phyloP scores from a whole-genome alignment of 2,329 filamentous ascomycete genomes.

The Pyrenochaeta sp. region DNA sequence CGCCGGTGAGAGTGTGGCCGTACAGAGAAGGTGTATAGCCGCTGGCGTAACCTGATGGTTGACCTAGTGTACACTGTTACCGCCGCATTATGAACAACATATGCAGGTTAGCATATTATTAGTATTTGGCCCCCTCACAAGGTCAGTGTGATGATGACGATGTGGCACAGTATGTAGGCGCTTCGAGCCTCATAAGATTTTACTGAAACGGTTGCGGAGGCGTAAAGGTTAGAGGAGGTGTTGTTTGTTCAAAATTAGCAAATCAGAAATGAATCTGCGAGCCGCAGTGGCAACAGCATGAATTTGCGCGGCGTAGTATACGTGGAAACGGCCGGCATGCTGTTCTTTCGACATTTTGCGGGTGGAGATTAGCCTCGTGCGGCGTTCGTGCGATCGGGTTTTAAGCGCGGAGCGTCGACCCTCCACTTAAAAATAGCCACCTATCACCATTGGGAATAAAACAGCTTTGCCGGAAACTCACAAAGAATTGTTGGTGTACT shows the following conservation, averaged over 20 bases:
- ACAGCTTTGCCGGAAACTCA: conserved; percentile 17
- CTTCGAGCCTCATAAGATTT: conserved; percentile 28
- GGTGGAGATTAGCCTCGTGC: conserved; percentile 15
- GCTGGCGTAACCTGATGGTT: conserved; percentile 32
- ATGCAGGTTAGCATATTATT: conserved; percentile 36
- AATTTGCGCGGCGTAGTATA: conserved; percentile 11
- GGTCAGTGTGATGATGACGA: conserved; percentile 26
- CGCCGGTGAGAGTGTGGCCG: conserved; percentile 29
- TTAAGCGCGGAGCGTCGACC: conserved; percentile 27
- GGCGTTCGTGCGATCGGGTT: conserved; percentile 16
- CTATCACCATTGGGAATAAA: conserved; percentile 12
- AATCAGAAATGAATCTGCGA: conserved; percentile 6
- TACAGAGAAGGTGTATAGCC: conserved; percentile 37
- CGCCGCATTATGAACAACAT: conserved; percentile 30
- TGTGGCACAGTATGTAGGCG: conserved; percentile 38
- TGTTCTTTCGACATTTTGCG: conserved; percentile 12
- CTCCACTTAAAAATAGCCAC: conserved; percentile 22
- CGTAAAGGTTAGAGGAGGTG: conserved; percentile 7
- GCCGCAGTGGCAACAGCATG: conserved; percentile 11
- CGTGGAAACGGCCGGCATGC: conserved; percentile 3
- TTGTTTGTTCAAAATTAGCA: conserved; percentile 15
- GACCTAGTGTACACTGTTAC: conserved; percentile 28
- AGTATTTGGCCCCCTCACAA: conserved; percentile 34
- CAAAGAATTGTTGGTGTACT: background rate
- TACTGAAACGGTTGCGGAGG: conserved; percentile 17